Evolutionary conservation across 2,329 filamentous ascomycete species (phyloP).

Genomic region (Trichoderma afroharzianum): DNA sequence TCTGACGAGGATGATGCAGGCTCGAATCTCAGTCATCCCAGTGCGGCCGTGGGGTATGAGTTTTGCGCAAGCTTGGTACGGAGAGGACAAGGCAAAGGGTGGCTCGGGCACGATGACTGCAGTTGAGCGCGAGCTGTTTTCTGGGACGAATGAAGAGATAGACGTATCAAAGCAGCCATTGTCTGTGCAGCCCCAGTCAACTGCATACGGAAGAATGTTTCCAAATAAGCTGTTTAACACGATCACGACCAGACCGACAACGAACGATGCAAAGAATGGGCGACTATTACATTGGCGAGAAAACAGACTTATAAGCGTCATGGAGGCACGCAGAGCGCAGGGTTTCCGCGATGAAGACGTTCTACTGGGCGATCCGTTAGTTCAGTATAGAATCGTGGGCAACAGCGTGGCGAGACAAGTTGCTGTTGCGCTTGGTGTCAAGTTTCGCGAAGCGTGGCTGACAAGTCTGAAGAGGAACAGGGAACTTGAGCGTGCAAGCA

Average conservation of each 20-base stretch:
- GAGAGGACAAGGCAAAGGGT: constrained; percentile 22
- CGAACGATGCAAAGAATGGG: constrained; percentile 55
- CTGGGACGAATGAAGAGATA: constrained; percentile 17
- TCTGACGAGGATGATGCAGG: constrained; percentile 37
- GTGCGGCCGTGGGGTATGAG: constrained; percentile 52
- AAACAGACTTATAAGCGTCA: constrained; percentile 56
- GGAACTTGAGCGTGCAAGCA: background rate
- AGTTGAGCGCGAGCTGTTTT: constrained; percentile 39
- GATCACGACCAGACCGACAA: constrained; percentile 52
- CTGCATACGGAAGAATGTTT: constrained; percentile 51
- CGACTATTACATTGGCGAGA: constrained; percentile 63
- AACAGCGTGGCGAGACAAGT: constrained; percentile 73
- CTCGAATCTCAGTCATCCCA: constrained; percentile 57
- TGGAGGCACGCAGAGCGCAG: constrained; percentile 67
- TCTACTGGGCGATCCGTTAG: constrained; percentile 51
- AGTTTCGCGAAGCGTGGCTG: constrained; percentile 54
- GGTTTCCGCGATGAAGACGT: constrained; percentile 69
- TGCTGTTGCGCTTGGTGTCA: constrained; percentile 62
- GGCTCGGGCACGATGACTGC: constrained; percentile 35
- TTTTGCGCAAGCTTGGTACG: constrained; percentile 45
- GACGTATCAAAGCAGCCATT: constrained; percentile 18
- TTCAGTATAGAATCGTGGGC: constrained; percentile 66
- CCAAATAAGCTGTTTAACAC: constrained; percentile 57
- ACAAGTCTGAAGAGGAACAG: constrained; percentile 20
- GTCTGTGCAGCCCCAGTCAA: constrained; percentile 35